A percentile compares a stretch with the other conserved stretches of the same genome.
Conservation (phyloP, 495 filamentous ascomycete genomes). For the Podospora bellae-mahoneyi region DNA sequence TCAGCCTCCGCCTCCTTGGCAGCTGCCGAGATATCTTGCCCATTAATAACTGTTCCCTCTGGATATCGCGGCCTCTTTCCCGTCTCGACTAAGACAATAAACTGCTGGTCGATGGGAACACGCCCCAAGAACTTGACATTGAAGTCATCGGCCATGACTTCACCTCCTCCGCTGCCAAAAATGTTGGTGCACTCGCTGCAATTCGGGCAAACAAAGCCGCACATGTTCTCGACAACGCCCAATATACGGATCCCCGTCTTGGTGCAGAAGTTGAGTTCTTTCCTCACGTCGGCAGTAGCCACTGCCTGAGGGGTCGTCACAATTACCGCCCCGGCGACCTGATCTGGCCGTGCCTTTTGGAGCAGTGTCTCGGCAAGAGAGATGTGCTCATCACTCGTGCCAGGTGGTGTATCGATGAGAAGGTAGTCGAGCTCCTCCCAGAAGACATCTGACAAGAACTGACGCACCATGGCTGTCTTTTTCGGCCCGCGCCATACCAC, state of each 20-base stretch:
- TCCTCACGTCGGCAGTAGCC: conserved; percentile 86
- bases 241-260: conserved; percentile 80
- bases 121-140: conserved; percentile 78
- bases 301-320: conserved; percentile 97
- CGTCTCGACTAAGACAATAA: conserved; percentile 52
- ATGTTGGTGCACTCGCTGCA: conserved; percentile 92
- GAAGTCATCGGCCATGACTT: conserved; percentile 86
- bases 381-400: conserved; percentile 96
- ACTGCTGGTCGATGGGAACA: conserved; percentile 81
- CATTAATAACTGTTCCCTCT: conserved; percentile 47
- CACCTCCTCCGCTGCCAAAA: conserved; percentile 84
- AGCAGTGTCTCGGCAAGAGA: conserved; percentile 84
- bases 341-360: conserved; percentile 55
- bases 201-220: conserved; percentile 91
- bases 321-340: conserved; percentile 76
- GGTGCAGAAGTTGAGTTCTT: conserved; percentile 92
- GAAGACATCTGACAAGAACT: conserved; percentile 88
- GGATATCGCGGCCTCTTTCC: conserved; percentile 50
- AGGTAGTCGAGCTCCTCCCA: conserved; percentile 88
- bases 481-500: conserved; percentile 98
- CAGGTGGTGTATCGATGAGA: conserved; percentile 92
- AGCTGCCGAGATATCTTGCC: conserved; percentile 40
- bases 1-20: neutral
- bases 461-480: conserved; percentile 98
- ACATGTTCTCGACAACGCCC: conserved; percentile 97